Conservation (phyloP, 805 yeast species). For the Starmerella ratchasimensis region DNA sequence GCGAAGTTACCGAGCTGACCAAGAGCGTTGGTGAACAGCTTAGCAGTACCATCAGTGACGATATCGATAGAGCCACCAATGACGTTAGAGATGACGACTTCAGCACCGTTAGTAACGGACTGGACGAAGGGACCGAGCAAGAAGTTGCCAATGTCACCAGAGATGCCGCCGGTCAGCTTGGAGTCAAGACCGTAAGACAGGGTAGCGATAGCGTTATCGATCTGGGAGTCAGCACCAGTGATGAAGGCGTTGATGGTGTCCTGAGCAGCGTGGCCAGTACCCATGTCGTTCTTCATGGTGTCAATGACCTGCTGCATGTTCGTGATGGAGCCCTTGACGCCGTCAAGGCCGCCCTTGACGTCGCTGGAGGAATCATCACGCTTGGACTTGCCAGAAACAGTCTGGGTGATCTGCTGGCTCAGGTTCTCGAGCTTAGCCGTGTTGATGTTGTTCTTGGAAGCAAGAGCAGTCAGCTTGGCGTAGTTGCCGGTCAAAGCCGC, state of each 20-base stretch:
- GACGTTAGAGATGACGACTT: constrained; percentile 22
- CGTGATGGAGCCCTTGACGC: constrained; percentile 15
- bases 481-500: constrained; percentile 19
- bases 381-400: constrained; percentile 9
- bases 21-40: constrained; percentile 16
- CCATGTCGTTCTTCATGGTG: constrained; percentile 16
- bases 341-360: constrained; percentile 5
- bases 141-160: constrained; percentile 20
- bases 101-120: constrained; percentile 25
- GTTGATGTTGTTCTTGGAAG: constrained; percentile 15
- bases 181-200: constrained; percentile 12
- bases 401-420: constrained; percentile 13
- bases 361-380: constrained; percentile 2
- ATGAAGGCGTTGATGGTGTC: constrained; percentile 19
- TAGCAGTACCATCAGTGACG: constrained; percentile 22
- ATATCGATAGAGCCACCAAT: constrained; percentile 21
- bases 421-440: constrained; percentile 12
- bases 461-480: constrained; percentile 15
- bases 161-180: constrained; percentile 20
- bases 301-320: constrained; percentile 17
- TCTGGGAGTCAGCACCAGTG: constrained; percentile 26
- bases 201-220: constrained; percentile 23
- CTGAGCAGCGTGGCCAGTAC: constrained; percentile 19
- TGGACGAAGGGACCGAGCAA: constrained; percentile 23
- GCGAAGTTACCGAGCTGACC: constrained; percentile 18